A percentile compares a stretch with the other conserved stretches of the same genome.
Conservation (phyloP, 257 asterid species). For the Knoxia roxburghii region DNA sequence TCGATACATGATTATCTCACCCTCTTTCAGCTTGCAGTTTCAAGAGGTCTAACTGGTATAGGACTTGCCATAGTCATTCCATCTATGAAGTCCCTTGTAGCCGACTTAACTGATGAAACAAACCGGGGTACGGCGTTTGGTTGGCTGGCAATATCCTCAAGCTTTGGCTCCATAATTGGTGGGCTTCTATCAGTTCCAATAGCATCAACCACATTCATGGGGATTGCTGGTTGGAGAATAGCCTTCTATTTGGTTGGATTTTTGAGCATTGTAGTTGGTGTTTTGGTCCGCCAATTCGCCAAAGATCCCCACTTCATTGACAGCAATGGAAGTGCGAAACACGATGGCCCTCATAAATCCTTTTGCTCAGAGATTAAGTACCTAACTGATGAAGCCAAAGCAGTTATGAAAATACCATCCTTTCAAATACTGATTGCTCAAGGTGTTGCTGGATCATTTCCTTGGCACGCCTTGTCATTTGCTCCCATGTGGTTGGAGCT, state of each 20-base stretch:
- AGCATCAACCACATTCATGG: slow-evolving; percentile 58
- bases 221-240: slow-evolving; percentile 82
- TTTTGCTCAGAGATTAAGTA: slow-evolving; percentile 43
- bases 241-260: slow-evolving; percentile 74
- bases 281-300: slow-evolving; percentile 57
- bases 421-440: slow-evolving; percentile 69
- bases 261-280: slow-evolving; percentile 58
- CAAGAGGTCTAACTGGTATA: slow-evolving; percentile 77
- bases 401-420: slow-evolving; percentile 53
- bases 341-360: slow-evolving; percentile 31
- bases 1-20: slow-evolving; percentile 2
- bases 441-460: slow-evolving; percentile 76
- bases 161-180: slow-evolving; percentile 65
- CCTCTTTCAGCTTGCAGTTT: slow-evolving; percentile 52
- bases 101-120: slow-evolving; percentile 69
- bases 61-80: slow-evolving; percentile 91
- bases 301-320: slow-evolving; percentile 55
- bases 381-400: slow-evolving; percentile 57
- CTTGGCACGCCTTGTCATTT: slow-evolving; percentile 67
- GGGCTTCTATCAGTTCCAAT: slow-evolving; percentile 52
- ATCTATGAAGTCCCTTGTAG: slow-evolving; percentile 75
- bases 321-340: slow-evolving; percentile 28
- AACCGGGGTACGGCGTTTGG: slow-evolving; percentile 90
- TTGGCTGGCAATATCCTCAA: slow-evolving; percentile 63
- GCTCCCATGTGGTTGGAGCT: slow-evolving; percentile 86